Percentiles rank a stretch among this genome's conserved stretches.
Evolutionary conservation across 306 rosid genomes (phyloP).

Genomic region (Oxytropis ochrocephala): DNA sequence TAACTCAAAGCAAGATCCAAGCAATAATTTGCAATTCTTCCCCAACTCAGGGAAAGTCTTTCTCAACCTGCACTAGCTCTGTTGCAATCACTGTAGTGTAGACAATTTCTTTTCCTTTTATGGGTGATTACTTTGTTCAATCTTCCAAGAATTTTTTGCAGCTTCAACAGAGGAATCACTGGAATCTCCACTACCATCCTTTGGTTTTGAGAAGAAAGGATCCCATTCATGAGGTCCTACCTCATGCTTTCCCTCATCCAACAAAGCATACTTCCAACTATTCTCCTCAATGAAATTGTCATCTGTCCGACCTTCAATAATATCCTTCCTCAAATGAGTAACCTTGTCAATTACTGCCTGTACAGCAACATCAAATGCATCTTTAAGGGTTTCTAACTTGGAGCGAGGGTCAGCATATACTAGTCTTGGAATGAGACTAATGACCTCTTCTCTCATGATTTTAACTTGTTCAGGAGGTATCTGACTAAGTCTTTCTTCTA

Average conservation of each 20-base stretch:
- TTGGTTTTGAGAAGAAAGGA: conserved; percentile 96
- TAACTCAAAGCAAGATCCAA: conserved; percentile 17
- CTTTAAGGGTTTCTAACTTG: conserved; percentile 67
- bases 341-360: conserved; percentile 79
- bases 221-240: conserved; percentile 99
- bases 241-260: conserved; percentile 81
- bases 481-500: conserved; percentile 73
- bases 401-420: conserved; percentile 96
- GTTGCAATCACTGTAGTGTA: background rate
- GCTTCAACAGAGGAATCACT: conserved; percentile 53
- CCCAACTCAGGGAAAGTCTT: background rate
- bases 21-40: conserved; percentile 7
- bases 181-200: conserved; percentile 63
- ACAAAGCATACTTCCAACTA: conserved; percentile 91
- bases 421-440: conserved; percentile 72
- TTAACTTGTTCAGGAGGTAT: conserved; percentile 67
- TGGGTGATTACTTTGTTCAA: conserved; percentile 51
- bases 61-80: background rate
- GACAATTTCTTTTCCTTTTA: conserved; percentile 17
- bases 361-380: conserved; percentile 92
- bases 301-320: conserved; percentile 50
- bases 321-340: conserved; percentile 70
- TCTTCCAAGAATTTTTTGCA: conserved; percentile 88
- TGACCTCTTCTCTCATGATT: conserved; percentile 87
- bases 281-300: conserved; percentile 84